A percentile compares a stretch with the other conserved stretches of the same genome.
Conservation (phyloP, 1,139 yeast genomes). For the Blastobotrys buckinghamii region DNA sequence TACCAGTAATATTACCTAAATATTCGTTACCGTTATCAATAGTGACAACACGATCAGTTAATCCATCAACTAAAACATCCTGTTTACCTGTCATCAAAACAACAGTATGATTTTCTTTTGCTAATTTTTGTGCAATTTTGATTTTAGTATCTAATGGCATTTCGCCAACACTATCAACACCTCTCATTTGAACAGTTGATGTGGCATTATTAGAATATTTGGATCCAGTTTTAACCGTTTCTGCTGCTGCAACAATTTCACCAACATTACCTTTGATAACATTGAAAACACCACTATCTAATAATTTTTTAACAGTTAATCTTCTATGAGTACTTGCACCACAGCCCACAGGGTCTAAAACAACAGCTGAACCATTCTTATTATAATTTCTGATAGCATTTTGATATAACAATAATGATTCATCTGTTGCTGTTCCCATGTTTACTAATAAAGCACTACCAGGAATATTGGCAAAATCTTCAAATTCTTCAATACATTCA, state of each 20-base stretch:
- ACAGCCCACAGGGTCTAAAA: constrained; percentile 89
- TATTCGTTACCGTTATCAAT: constrained; percentile 57
- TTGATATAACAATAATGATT: constrained; percentile 41
- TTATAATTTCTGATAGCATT: constrained; percentile 59
- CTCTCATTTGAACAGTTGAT: constrained; percentile 49
- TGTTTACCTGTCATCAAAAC: constrained; percentile 64
- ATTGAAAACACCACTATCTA: constrained; percentile 54
- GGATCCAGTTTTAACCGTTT: constrained; percentile 17
- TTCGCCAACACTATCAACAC: constrained; percentile 40
- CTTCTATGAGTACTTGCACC: constrained; percentile 69
- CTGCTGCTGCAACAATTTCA: constrained; percentile 56
- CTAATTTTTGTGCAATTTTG: constrained; percentile 43
- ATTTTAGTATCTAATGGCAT: constrained; percentile 28
- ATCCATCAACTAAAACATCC: constrained; percentile 44
- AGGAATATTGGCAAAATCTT: constrained; percentile 55
- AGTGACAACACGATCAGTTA: constrained; percentile 26
- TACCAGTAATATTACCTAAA: constrained; percentile 77
- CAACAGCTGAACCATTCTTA: constrained; percentile 50
- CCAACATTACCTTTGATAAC: constrained; percentile 86
- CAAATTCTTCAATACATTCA: constrained; percentile 64
- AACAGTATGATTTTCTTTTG: constrained; percentile 49
- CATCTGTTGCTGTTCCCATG: constrained; percentile 63
- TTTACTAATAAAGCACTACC: constrained; percentile 58
- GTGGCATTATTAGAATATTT: background rate
- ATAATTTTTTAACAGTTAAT: constrained; percentile 41